phyloP scores from a whole-genome alignment of 176 grass and related monocot species.

The Aegilops tauschii region DNA sequence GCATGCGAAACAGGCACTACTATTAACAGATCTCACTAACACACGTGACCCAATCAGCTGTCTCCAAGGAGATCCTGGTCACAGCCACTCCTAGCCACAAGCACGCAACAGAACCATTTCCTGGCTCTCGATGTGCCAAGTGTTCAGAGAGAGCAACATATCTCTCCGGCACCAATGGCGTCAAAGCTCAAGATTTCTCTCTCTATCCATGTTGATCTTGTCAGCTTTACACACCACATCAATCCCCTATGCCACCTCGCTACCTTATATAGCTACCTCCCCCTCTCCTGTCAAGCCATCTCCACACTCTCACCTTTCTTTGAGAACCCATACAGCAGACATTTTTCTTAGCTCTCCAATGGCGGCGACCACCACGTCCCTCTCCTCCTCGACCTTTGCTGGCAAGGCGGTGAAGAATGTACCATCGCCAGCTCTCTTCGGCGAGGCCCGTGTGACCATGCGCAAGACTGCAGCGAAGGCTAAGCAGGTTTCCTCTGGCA shows the following conservation, averaged over 20 bases:
- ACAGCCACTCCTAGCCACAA: background rate
- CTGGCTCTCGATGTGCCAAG: background rate
- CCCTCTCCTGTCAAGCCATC: background rate
- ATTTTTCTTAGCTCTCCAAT: background rate
- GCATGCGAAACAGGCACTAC: background rate
- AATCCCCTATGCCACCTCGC: background rate
- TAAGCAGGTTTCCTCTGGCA: background rate
- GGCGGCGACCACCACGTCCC: background rate
- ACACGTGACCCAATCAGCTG: background rate
- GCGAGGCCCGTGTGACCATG: background rate
- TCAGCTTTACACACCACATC: background rate
- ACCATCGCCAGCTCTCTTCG: background rate
- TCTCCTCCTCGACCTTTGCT: background rate
- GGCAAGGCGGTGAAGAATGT: background rate
- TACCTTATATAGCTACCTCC: background rate
- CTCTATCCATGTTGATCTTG: background rate
- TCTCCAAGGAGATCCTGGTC: background rate
- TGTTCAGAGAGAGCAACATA: background rate
- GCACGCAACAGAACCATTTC: background rate
- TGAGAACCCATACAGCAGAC: background rate
- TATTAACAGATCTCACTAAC: background rate
- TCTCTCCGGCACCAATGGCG: background rate
- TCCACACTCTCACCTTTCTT: background rate
- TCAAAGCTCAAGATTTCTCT: background rate
- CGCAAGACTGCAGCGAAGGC: background rate